Conservation (phyloP, 1,139 yeast genomes). For the Candida buenavistaensis region DNA sequence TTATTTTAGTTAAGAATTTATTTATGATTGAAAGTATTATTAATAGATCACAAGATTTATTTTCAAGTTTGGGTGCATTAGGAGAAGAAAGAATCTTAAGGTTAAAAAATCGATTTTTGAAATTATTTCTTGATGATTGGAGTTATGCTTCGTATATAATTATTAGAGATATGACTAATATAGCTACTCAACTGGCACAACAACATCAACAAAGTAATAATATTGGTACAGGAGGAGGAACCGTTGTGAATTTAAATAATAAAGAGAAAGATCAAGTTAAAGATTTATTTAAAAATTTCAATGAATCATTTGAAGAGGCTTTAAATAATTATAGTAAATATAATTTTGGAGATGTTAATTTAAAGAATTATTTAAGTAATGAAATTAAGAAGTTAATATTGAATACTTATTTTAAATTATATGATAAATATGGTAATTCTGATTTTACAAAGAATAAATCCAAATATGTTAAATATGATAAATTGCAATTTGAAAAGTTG, state of each 20-base stretch:
- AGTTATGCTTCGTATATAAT: conserved; percentile 72
- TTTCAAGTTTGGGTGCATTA: conserved; percentile 55
- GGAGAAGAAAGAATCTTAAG: conserved; percentile 70
- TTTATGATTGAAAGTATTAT: conserved; percentile 74
- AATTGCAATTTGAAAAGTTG: conserved; percentile 54
- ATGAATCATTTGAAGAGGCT: conserved; percentile 78
- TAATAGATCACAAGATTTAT: conserved; percentile 55
- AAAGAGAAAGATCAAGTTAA: conserved; percentile 85
- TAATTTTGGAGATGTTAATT: conserved; percentile 63
- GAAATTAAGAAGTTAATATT: conserved; percentile 71
- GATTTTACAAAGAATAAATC: conserved; percentile 71
- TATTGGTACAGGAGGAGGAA: conserved; percentile 13
- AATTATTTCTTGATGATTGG: conserved; percentile 82
- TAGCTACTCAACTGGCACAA: conserved; percentile 23
- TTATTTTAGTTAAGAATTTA: conserved; percentile 68
- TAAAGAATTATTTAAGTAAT: conserved; percentile 59
- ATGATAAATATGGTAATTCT: conserved; percentile 70
- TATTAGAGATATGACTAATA: conserved; percentile 63
- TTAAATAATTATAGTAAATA: conserved; percentile 62
- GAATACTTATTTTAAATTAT: conserved; percentile 82
- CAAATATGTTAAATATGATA: conserved; percentile 75
- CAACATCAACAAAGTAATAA: conserved; percentile 4
- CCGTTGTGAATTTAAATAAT: conserved; percentile 36
- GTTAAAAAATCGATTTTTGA: conserved; percentile 72
- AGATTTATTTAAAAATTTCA: conserved; percentile 80